Percentiles rank a stretch among this genome's conserved stretches.
phyloP scores from a whole-genome alignment of 2,329 filamentous ascomycete genomes.

The Nemania sp. region DNA sequence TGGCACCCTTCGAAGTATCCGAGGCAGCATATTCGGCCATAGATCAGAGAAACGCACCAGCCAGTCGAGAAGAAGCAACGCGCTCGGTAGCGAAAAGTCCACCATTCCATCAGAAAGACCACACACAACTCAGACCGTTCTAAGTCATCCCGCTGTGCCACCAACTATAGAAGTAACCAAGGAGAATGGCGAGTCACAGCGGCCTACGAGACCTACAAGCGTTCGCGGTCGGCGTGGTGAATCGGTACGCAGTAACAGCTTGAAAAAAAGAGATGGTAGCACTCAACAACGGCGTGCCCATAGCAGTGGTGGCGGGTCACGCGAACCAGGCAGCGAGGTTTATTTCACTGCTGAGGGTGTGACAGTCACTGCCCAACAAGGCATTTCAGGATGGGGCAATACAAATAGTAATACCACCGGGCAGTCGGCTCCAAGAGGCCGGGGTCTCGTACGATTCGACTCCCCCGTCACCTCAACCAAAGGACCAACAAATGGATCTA shows the following conservation, averaged over 20 bases:
- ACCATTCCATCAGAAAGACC: constrained; percentile 43
- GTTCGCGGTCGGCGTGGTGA: constrained; percentile 51
- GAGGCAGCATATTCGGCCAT: constrained; percentile 78
- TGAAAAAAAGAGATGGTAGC: constrained; percentile 59
- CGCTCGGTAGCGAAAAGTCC: constrained; percentile 39
- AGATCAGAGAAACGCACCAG: constrained; percentile 49
- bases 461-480: constrained; percentile 51
- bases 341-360: constrained; percentile 55
- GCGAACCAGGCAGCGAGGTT: constrained; percentile 53
- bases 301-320: constrained; percentile 48
- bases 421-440: constrained; percentile 50
- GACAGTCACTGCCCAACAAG: constrained; percentile 43
- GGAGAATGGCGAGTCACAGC: constrained; percentile 56
- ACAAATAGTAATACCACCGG: constrained; percentile 47
- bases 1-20: constrained; percentile 71
- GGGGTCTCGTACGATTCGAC: constrained; percentile 51
- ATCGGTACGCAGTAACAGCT: constrained; percentile 54
- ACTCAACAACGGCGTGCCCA: constrained; percentile 51
- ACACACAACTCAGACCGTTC: constrained; percentile 51
- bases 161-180: constrained; percentile 79
- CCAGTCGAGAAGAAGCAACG: constrained; percentile 46
- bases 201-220: constrained; percentile 44
- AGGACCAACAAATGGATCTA: constrained; percentile 47
- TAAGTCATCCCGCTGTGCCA: constrained; percentile 57
- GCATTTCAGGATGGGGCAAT: constrained; percentile 51